A percentile compares a stretch with the other conserved stretches of the same genome.
These are phyloP conservation scores for Lagerstroemia fauriei DNA, from an alignment of 441 rosid genomes.

Conservation along the genomic window DNA sequence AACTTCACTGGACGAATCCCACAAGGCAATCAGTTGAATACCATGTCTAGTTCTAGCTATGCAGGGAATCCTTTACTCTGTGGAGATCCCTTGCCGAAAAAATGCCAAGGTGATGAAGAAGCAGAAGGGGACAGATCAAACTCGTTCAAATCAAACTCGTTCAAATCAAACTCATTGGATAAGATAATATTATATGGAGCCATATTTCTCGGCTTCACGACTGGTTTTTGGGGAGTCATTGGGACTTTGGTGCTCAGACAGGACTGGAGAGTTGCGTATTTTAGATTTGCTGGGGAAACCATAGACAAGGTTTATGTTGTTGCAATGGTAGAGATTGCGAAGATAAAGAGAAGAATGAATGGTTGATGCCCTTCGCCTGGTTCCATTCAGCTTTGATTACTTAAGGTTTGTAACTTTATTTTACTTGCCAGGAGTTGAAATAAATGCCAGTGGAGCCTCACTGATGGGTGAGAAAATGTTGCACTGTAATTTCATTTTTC, in stretches of 20 bases:
- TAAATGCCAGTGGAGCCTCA: no score
- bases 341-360: background rate
- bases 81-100: constrained; percentile 17
- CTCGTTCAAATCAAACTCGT: background rate
- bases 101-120: background rate
- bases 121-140: background rate
- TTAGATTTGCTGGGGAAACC: background rate
- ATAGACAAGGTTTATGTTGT: background rate
- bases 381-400: no score
- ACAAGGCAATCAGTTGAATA: constrained; percentile 26
- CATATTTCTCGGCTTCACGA: background rate
- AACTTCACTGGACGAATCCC: constrained; percentile 23
- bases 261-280: constrained; percentile 2
- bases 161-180: background rate
- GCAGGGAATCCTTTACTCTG: constrained; percentile 26
- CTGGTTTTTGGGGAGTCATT: constrained; percentile 19
- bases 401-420: no score
- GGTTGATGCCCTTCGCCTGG: background rate
- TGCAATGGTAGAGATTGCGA: background rate
- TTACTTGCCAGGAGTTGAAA: no score
- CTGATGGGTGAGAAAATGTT: no score
- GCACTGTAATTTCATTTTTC: no score
- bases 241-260: constrained; percentile 3
- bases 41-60: constrained; percentile 24
- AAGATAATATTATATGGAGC: background rate